Evolutionary conservation across 2,329 filamentous ascomycete genomes (phyloP).

Genomic region (Epichloe bromicola): DNA sequence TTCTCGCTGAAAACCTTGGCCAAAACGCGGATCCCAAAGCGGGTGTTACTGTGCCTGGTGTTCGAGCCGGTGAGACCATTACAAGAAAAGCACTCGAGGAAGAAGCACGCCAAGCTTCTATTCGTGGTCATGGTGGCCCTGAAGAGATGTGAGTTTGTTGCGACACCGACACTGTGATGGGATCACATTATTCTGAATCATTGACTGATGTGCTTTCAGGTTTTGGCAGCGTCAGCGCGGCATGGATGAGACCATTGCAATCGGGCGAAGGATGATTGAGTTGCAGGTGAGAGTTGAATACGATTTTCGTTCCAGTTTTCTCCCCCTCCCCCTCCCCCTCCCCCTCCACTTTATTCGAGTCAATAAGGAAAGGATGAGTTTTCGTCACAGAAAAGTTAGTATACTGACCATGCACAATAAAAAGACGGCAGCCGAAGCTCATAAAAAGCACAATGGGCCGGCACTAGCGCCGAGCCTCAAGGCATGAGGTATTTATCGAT

Average conservation of each 20-base stretch:
- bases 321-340: not conserved
- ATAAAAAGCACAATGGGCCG: not conserved
- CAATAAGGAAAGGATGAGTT: not conserved
- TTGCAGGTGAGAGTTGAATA: conserved; percentile 20
- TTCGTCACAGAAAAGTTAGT: not conserved
- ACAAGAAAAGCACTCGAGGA: conserved; percentile 53
- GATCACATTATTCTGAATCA: not conserved
- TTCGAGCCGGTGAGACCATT: conserved; percentile 46
- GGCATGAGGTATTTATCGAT: not conserved
- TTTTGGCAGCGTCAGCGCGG: conserved; percentile 52
- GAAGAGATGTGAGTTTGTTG: conserved; percentile 33
- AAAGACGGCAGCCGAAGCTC: not conserved
- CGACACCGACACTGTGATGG: not conserved
- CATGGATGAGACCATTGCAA: conserved; percentile 42
- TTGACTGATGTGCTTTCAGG: conserved; percentile 18
- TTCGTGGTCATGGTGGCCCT: conserved; percentile 33
- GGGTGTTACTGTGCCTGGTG: conserved; percentile 26
- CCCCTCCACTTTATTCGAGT: no score
- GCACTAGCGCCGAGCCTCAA: not conserved
- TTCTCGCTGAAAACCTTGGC: conserved; percentile 61
- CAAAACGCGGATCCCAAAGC: conserved; percentile 38
- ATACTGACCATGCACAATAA: not conserved
- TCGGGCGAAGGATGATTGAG: conserved; percentile 42
- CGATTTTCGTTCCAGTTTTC: not conserved
- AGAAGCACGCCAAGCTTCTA: conserved; percentile 39